Conservation (phyloP, 495 filamentous ascomycete species). For the Penicillium manginii region DNA sequence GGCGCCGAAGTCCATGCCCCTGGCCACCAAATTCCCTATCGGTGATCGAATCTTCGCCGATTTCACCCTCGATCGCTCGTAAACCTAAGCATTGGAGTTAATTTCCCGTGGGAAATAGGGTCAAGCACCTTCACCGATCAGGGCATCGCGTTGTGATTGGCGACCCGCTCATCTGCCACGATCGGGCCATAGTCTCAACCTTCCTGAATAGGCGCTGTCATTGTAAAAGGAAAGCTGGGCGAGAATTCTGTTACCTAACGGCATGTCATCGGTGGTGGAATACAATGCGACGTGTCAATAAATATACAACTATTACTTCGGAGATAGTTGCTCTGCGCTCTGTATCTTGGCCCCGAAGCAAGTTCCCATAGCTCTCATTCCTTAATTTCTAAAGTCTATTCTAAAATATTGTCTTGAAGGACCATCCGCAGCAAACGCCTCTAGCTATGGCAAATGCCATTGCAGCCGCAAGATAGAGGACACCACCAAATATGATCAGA, state of each 20-base stretch:
- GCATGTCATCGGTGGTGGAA: not conserved
- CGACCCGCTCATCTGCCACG: not conserved
- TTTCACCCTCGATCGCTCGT: conserved; percentile 1
- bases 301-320: not conserved
- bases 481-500: conserved; percentile 58
- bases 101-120: conserved; percentile 1
- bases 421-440: conserved; percentile 50
- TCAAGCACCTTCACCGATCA: conserved; percentile 5
- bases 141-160: conserved; percentile 5
- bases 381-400: not conserved
- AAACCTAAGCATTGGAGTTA: not conserved
- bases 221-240: not conserved
- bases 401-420: conserved; percentile 23
- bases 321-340: not conserved
- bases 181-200: conserved; percentile 4
- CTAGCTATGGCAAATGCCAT: conserved; percentile 53
- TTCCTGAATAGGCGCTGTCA: conserved; percentile 5
- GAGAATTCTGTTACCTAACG: conserved; percentile 11
- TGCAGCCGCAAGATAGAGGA: conserved; percentile 52
- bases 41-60: not conserved
- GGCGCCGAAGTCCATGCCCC: conserved; percentile 13
- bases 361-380: not conserved
- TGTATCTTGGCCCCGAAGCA: not conserved
- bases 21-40: not conserved
- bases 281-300: not conserved